Evolutionary conservation across 1,139 yeast genomes (phyloP), one percentile per base, ranked within the genome.

Genomic region (Protomyces pachydermus): DNA sequence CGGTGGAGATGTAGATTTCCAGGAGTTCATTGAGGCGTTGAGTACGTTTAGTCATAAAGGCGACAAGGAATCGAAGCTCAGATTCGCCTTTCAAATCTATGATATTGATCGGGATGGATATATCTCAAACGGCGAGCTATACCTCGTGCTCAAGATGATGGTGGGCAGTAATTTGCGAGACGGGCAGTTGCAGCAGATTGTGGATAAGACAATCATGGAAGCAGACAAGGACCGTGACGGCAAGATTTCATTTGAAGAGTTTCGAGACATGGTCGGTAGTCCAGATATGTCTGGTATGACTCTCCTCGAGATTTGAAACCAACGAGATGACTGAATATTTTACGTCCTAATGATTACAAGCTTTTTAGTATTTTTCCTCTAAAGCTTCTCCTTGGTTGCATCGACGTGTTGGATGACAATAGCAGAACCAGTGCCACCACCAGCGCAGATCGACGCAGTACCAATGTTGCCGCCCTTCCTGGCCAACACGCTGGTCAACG

Each of bases 361-460:
- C 32, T 28, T 28, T 28, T 28, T 28, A 20, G 23, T 20, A 20
- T 20, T 3, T 9, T 14, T 35, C 28, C 2, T 34, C 32, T 53
- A 53, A 6, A 60, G 50, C 46, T 60, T 54, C 39, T 60, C 64
- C 55, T 48, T 60, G 20, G 58, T 39, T 10, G 58, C 28, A 46
- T 54, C 64, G 48, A 67, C 16, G 25, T 71, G 69, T 72, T 88
- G 91, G 70, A 89, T 81, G 68, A 89, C 87, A 70, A 89, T 77
- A 45, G 95, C 85, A 66, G 96, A 87, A 65, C 97, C 98, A 75
- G 98, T 98, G 75, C 98, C 98, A 73, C 98, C 98, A 80, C 98
- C 98, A 77, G 93, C 93, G 82, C 98, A 93, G 75, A 93, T 87
- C 76, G 89, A 97, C 72, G 97, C 97, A 70, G 84, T 90, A 76